Percentiles rank a stretch among this genome's conserved stretches.
Evolutionary conservation across 441 rosid genomes (phyloP).

Genomic region (Adansonia grandidieri): DNA sequence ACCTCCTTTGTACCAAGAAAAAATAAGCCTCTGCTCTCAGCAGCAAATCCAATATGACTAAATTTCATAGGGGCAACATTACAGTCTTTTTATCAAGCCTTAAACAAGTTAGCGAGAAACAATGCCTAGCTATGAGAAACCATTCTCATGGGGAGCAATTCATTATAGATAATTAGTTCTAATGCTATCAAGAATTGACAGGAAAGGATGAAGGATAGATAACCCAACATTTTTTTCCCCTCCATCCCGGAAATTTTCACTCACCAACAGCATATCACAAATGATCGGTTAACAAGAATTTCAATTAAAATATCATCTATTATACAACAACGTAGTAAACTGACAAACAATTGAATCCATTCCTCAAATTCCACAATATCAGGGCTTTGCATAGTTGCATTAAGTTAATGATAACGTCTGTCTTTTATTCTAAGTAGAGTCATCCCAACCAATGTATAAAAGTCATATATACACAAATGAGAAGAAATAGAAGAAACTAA

Average conservation of each 20-base stretch:
- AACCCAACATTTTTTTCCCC: neutral
- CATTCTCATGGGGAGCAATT: neutral
- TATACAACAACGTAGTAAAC: too few species aligned
- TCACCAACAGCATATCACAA: neutral
- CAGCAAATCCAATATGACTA: neutral
- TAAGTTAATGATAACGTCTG: too few species aligned
- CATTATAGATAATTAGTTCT: neutral
- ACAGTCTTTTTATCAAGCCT: too few species aligned
- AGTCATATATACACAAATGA: conserved; percentile 7
- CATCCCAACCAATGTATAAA: conserved; percentile 31
- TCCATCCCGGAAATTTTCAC: neutral
- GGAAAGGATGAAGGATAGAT: neutral
- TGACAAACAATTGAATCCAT: too few species aligned
- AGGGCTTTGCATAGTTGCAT: too few species aligned
- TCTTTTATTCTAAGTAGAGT: conserved; percentile 23
- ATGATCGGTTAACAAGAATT: neutral
- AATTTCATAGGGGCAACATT: neutral
- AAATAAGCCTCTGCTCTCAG: neutral
- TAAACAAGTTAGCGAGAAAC: neutral
- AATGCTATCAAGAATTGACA: neutral
- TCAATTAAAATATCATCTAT: too few species aligned
- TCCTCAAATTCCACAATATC: too few species aligned
- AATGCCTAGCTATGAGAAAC: neutral
- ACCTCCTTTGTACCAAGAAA: too few species aligned
- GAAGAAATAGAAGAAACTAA: conserved; percentile 32